phyloP scores from a whole-genome alignment of 2,329 filamentous ascomycete species.

The Beauveria rudraprayagi region DNA sequence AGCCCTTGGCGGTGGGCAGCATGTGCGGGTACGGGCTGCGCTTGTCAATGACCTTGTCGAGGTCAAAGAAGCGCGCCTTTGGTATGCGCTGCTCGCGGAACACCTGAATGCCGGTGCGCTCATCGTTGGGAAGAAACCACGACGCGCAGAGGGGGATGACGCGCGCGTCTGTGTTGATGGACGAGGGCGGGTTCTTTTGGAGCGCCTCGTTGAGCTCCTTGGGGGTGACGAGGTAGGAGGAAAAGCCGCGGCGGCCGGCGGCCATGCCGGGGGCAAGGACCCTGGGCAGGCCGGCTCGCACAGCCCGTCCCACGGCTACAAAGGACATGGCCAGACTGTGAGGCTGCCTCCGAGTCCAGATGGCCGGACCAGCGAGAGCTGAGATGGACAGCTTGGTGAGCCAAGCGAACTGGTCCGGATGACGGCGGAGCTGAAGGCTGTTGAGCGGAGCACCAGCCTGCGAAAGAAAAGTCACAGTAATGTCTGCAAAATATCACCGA shows the following conservation, averaged over 20 bases:
- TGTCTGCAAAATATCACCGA: background rate
- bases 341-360: background rate
- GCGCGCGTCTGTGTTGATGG: conserved; percentile 72
- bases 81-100: conserved; percentile 82
- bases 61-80: conserved; percentile 87
- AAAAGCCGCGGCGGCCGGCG: conserved; percentile 40
- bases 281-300: conserved; percentile 32
- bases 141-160: conserved; percentile 85
- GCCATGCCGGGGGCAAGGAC: conserved; percentile 23
- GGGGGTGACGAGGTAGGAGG: conserved; percentile 80
- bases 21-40: conserved; percentile 91
- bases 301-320: conserved; percentile 33
- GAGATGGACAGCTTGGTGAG: conserved; percentile 1
- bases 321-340: conserved; percentile 31
- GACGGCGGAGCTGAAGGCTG: background rate
- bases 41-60: conserved; percentile 84
- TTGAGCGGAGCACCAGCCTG: background rate
- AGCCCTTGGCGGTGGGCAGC: conserved; percentile 74
- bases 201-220: conserved; percentile 74
- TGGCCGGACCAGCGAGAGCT: conserved; percentile 8
- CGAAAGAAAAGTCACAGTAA: background rate
- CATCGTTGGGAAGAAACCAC: conserved; percentile 95
- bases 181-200: conserved; percentile 69
- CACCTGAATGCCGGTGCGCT: conserved; percentile 68
- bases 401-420: background rate